Percentiles rank a stretch among this genome's conserved stretches.
phyloP scores from a whole-genome alignment of 1,284 basidiomycete genomes.

The Fomitopsis betulina region DNA sequence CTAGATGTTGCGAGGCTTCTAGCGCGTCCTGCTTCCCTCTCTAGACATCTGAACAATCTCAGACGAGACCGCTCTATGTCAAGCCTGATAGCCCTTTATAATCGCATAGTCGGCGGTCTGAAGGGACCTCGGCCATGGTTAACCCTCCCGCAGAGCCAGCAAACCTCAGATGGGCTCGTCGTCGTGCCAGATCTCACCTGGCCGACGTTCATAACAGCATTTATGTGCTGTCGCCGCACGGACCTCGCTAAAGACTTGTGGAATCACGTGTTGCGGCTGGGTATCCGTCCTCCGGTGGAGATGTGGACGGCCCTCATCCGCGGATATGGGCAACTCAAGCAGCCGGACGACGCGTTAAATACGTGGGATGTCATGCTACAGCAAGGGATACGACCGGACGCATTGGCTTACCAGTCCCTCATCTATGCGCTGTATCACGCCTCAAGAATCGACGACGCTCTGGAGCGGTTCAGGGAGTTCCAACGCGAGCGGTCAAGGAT shows the following conservation, averaged over 20 bases:
- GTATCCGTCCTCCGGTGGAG: conserved; percentile 41
- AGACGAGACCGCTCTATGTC: conserved; percentile 27
- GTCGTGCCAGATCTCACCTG: conserved; percentile 53
- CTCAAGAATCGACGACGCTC: conserved; percentile 39
- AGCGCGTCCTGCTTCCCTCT: conserved; percentile 42
- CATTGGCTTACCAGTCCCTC: conserved; percentile 55
- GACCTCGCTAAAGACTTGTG: conserved; percentile 59
- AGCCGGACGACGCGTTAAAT: conserved; percentile 41
- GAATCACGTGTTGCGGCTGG: conserved; percentile 53
- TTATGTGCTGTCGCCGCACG: conserved; percentile 45
- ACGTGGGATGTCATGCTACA: conserved; percentile 60
- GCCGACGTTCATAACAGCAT: conserved; percentile 58
- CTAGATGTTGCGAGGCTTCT: conserved; percentile 49
- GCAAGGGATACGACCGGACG: conserved; percentile 47
- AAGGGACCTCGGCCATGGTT: conserved; percentile 41
- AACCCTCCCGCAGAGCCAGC: conserved; percentile 32
- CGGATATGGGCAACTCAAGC: conserved; percentile 46
- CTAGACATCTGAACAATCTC: conserved; percentile 45
- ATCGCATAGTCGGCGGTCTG: conserved; percentile 45
- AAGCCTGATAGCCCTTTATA: conserved; percentile 43
- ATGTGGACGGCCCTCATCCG: conserved; percentile 67
- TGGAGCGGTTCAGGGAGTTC: conserved; percentile 48
- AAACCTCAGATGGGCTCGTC: conserved; percentile 36
- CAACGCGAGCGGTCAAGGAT: conserved; percentile 27
- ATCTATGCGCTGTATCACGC: conserved; percentile 51